phyloP scores from a whole-genome alignment of 768 basidiomycete species.

The Termitomyces sp. region DNA sequence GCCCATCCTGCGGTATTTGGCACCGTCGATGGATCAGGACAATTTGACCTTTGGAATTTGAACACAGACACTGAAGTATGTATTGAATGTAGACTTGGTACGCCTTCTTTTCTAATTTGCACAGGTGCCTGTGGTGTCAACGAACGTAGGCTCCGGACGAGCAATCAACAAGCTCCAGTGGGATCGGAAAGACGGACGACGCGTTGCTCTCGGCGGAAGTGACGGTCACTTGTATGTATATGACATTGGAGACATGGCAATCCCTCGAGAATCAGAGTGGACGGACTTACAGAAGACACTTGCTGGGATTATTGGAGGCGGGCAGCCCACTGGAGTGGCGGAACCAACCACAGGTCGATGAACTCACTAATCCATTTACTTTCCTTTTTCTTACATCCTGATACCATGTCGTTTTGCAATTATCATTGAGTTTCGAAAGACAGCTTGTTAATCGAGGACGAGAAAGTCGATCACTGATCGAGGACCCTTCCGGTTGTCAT shows the following conservation, averaged over 20 bases:
- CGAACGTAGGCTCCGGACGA: slow-evolving; percentile 68
- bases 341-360: slow-evolving; percentile 18
- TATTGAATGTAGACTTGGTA: slow-evolving; percentile 9
- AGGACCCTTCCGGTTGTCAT: slow-evolving; percentile 14
- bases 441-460: no score
- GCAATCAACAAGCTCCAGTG: slow-evolving; percentile 96
- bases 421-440: no score
- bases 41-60: slow-evolving; percentile 97
- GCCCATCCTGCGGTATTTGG: slow-evolving; percentile 93
- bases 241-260: slow-evolving; percentile 88
- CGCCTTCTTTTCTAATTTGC: background rate
- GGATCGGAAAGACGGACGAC: slow-evolving; percentile 90
- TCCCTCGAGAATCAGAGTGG: slow-evolving; percentile 92
- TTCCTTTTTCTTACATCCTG: background rate
- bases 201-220: slow-evolving; percentile 86
- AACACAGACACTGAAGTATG: slow-evolving; percentile 95
- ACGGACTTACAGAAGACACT: slow-evolving; percentile 86
- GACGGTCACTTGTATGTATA: slow-evolving; percentile 94
- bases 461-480: background rate
- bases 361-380: background rate
- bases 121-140: slow-evolving; percentile 91
- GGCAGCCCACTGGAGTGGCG: slow-evolving; percentile 40
- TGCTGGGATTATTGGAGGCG: slow-evolving; percentile 63
- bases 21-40: slow-evolving; percentile 90
- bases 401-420: background rate